Conservation (phyloP, 768 basidiomycete species). For the Leucosporidium creatinivorum region DNA sequence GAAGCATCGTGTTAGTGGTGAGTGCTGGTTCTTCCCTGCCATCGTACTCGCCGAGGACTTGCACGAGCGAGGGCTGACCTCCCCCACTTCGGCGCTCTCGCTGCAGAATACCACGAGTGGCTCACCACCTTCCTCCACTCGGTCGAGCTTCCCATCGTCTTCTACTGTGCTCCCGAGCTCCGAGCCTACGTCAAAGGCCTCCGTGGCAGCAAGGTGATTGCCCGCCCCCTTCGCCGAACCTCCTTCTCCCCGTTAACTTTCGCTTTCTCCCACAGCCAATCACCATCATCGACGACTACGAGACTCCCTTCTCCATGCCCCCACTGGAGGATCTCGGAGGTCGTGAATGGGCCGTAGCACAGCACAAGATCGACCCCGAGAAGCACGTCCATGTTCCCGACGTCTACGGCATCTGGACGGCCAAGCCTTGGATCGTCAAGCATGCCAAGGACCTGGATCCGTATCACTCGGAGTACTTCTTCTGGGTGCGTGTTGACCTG, state of each 20-base stretch:
- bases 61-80: not conserved
- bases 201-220: slow-evolving; percentile 30
- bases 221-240: not conserved
- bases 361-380: slow-evolving; percentile 34
- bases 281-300: slow-evolving; percentile 26
- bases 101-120: slow-evolving; percentile 33
- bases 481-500: slow-evolving; percentile 28
- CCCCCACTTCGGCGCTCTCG: no score
- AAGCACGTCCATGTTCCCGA: slow-evolving; percentile 30
- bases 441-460: slow-evolving; percentile 25
- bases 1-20: slow-evolving; percentile 33
- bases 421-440: slow-evolving; percentile 36
- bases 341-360: slow-evolving; percentile 19
- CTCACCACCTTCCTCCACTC: slow-evolving; percentile 29
- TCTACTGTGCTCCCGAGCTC: slow-evolving; percentile 32
- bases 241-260: not conserved
- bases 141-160: slow-evolving; percentile 34
- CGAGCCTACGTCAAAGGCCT: slow-evolving; percentile 16
- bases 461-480: slow-evolving; percentile 32
- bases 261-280: slow-evolving; percentile 11
- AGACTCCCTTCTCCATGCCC: slow-evolving; percentile 30
- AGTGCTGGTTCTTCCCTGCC: not conserved
- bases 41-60: no score
- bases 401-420: slow-evolving; percentile 35
- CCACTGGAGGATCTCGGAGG: slow-evolving; percentile 31